These are phyloP conservation scores for Vaccinium corymbosum DNA, from an alignment of 148 eudicot genomes.

Conservation along the genomic window DNA sequence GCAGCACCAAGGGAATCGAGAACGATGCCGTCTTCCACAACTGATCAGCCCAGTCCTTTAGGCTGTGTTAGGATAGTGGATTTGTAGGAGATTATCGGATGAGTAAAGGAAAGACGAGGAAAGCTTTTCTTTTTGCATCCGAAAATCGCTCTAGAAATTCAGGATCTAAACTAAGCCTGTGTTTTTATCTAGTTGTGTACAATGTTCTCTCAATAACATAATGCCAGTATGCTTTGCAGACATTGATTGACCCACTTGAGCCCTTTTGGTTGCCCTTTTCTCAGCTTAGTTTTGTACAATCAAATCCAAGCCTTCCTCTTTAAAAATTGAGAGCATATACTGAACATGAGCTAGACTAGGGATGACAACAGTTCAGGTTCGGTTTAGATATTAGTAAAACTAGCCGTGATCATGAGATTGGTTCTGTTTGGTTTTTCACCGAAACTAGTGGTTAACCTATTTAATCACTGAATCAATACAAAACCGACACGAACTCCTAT, in stretches of 20 bases:
- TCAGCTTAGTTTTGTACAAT: too few species aligned
- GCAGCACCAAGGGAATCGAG: conserved; percentile 38
- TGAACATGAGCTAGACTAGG: too few species aligned
- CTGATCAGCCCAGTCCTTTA: conserved; percentile 13
- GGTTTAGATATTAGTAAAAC: too few species aligned
- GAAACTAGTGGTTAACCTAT: too few species aligned
- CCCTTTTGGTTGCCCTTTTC: too few species aligned
- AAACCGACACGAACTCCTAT: too few species aligned
- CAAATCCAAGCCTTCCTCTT: too few species aligned
- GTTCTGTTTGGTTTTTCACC: too few species aligned
- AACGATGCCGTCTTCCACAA: conserved; percentile 27
- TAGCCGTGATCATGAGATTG: too few species aligned
- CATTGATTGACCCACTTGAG: background rate
- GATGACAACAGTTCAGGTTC: too few species aligned
- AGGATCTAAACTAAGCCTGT: background rate
- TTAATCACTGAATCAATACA: too few species aligned
- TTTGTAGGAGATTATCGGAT: background rate
- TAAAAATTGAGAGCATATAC: too few species aligned
- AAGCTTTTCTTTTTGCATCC: background rate
- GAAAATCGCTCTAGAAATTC: background rate
- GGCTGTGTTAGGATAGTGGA: background rate
- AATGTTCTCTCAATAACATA: background rate
- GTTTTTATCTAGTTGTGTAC: background rate
- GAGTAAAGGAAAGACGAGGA: background rate
- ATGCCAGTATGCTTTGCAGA: background rate